phyloP scores from a whole-genome alignment of 2,329 filamentous ascomycete species.

The Aspergillus sp. region DNA sequence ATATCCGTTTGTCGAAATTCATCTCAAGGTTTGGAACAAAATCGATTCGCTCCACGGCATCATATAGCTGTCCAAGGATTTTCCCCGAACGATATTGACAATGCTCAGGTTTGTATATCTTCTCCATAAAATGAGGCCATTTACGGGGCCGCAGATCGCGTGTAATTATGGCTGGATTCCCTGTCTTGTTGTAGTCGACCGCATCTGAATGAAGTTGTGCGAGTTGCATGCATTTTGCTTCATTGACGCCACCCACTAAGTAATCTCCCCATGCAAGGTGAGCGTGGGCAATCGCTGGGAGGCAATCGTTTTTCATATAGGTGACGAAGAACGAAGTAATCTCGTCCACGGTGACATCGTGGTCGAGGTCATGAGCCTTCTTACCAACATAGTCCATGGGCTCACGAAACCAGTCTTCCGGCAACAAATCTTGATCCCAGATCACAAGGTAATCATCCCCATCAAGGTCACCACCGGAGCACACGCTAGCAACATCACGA shows the following conservation, averaged over 20 bases:
- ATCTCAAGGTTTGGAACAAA: constrained; percentile 72
- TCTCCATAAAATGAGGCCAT: constrained; percentile 91
- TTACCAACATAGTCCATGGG: constrained; percentile 75
- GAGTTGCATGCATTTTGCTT: constrained; percentile 69
- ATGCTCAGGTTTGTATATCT: constrained; percentile 47
- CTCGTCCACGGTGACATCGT: constrained; percentile 69
- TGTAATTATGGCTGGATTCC: constrained; percentile 69
- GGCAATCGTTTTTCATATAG: constrained; percentile 87
- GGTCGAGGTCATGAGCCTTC: constrained; percentile 55
- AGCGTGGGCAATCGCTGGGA: constrained; percentile 75
- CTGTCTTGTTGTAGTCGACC: constrained; percentile 93
- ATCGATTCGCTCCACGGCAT: constrained; percentile 67
- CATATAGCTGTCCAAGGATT: constrained; percentile 79
- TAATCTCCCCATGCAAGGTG: constrained; percentile 77
- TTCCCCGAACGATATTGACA: constrained; percentile 65
- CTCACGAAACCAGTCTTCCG: constrained; percentile 65
- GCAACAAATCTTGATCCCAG: constrained; percentile 78
- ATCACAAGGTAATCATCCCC: constrained; percentile 95
- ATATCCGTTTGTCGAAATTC: constrained; percentile 73
- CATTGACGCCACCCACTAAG: constrained; percentile 62
- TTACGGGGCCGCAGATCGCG: constrained; percentile 57
- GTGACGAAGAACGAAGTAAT: constrained; percentile 83
- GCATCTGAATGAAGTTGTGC: constrained; percentile 83
- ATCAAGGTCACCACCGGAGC: constrained; percentile 92
- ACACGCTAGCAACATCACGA: constrained; percentile 85